These are phyloP conservation scores for Suillus bovinus DNA, from an alignment of 768 basidiomycete genomes.

Conservation along the genomic window DNA sequence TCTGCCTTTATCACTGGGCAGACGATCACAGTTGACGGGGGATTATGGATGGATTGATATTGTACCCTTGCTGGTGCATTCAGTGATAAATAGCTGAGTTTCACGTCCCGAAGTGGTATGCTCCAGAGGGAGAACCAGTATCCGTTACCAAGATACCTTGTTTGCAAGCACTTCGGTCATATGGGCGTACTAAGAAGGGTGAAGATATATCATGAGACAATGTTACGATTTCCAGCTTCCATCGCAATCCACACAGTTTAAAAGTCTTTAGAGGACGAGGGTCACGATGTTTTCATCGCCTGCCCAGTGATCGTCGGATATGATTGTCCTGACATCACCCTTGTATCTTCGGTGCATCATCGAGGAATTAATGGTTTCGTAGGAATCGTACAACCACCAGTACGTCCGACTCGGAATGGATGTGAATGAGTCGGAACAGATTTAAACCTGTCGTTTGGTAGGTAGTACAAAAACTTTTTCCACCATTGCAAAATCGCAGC, in stretches of 20 bases:
- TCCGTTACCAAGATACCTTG: too few relatives aligned
- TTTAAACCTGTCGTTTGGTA: background rate
- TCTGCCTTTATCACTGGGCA: constrained; percentile 32
- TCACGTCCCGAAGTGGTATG: too few relatives aligned
- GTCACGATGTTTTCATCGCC: background rate
- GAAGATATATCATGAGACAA: too few relatives aligned
- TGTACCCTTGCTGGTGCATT: too few relatives aligned
- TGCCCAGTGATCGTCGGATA: background rate
- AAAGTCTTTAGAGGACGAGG: background rate
- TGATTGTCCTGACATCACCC: background rate
- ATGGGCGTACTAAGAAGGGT: too few relatives aligned
- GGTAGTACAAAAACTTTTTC: background rate
- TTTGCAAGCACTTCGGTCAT: too few relatives aligned
- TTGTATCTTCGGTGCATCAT: background rate
- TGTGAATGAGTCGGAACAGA: background rate
- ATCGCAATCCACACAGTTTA: background rate
- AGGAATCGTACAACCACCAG: background rate
- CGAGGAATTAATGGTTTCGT: background rate
- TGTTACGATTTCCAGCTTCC: too few relatives aligned
- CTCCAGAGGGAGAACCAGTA: too few relatives aligned
- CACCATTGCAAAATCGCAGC: background rate
- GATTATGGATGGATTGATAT: constrained; percentile 7
- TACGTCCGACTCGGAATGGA: background rate
- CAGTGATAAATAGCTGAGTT: too few relatives aligned
- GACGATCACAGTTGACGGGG: constrained; percentile 7